phyloP scores from a whole-genome alignment of 2,329 filamentous ascomycete species.

The Sporothrix inflata region DNA sequence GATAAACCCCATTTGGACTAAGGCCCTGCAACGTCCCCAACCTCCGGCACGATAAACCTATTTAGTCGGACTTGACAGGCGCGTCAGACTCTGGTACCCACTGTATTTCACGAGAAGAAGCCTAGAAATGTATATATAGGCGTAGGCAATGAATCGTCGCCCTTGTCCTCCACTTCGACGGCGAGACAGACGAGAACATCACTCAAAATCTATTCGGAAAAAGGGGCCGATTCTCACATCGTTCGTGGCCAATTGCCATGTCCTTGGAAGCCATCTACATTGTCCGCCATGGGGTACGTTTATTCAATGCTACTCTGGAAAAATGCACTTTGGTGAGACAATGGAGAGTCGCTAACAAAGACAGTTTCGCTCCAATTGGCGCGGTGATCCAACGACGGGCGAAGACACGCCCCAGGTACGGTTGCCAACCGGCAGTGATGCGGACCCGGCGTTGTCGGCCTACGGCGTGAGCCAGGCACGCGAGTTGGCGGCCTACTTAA shows the following conservation, averaged over 20 bases:
- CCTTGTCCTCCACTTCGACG: not conserved
- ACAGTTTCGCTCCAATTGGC: conserved; percentile 90
- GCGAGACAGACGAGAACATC: not conserved
- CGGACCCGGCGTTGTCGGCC: conserved; percentile 83
- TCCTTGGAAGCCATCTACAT: not conserved
- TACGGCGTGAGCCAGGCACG: conserved; percentile 83
- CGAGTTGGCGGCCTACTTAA: conserved; percentile 71
- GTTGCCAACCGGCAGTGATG: conserved; percentile 84
- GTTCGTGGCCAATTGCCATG: not conserved
- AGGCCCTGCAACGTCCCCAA: not conserved
- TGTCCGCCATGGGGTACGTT: not conserved
- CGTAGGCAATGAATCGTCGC: not conserved
- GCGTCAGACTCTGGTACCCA: no score
- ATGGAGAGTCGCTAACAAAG: no score
- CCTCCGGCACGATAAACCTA: no score
- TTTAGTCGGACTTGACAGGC: no score
- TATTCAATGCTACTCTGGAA: no score
- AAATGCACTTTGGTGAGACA: no score
- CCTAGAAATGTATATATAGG: not conserved
- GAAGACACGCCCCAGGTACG: conserved; percentile 72
- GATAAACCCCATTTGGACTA: not conserved
- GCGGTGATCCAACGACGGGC: conserved; percentile 78
- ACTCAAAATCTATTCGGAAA: not conserved
- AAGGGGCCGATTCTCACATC: no score
- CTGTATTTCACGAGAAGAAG: not conserved